Conservation (phyloP, 345 rosid genomes). For the Eucalyptus caleyi region DNA sequence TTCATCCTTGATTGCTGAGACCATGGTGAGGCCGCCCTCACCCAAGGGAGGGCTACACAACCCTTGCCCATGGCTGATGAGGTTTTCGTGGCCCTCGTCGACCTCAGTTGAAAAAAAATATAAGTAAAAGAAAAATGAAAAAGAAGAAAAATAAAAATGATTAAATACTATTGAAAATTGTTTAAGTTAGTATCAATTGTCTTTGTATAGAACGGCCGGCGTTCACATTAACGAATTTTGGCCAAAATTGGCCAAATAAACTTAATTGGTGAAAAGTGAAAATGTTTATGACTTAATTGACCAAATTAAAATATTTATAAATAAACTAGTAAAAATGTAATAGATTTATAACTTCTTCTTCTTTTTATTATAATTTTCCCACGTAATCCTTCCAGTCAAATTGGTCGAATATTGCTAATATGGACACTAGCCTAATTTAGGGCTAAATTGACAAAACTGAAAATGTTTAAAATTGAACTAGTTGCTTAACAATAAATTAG, state of each 20-base stretch:
- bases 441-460: fast-evolving
- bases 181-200: no score
- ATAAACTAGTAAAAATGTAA: no score
- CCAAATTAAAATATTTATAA: fast-evolving
- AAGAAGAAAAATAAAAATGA: no score
- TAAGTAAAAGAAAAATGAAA: no score
- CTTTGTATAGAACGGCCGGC: fast-evolving
- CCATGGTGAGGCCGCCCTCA: background rate
- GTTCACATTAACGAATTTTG: fast-evolving
- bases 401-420: fast-evolving
- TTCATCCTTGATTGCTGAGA: fast-evolving
- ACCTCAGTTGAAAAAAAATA: fast-evolving
- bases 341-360: no score
- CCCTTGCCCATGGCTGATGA: fast-evolving
- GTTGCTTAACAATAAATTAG: fast-evolving
- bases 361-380: background rate
- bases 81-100: fast-evolving
- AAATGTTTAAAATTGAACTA: no score
- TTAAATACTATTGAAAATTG: no score
- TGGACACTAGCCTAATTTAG: fast-evolving
- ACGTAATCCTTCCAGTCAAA: fast-evolving
- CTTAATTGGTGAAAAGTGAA: no score
- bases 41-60: no score
- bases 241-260: no score
- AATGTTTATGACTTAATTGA: fast-evolving